These are phyloP conservation scores for Suillus paluster DNA, from an alignment of 768 basidiomycete genomes.

Conservation along the genomic window DNA sequence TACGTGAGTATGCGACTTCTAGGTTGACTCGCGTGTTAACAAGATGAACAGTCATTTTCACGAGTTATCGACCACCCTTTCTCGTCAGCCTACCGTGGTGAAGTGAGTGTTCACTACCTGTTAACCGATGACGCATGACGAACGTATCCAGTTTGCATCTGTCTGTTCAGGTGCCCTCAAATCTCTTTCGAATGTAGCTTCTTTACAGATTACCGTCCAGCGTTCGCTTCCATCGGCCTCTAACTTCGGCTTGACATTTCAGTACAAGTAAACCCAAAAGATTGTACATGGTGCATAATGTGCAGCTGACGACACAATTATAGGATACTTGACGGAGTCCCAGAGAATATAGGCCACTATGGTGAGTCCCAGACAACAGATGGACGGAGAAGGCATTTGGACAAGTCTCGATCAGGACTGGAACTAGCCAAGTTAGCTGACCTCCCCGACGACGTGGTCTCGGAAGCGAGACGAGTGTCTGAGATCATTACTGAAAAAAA, in stretches of 20 bases:
- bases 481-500: slow-evolving; percentile 61
- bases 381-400: neutral
- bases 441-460: slow-evolving; percentile 72
- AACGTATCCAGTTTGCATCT: slow-evolving; percentile 68
- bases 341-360: slow-evolving; percentile 69
- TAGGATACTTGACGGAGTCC: slow-evolving; percentile 77
- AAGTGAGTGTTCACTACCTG: slow-evolving; percentile 53
- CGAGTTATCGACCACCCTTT: slow-evolving; percentile 79
- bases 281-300: neutral
- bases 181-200: neutral
- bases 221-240: slow-evolving; percentile 54
- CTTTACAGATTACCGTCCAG: slow-evolving; percentile 37
- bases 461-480: slow-evolving; percentile 65
- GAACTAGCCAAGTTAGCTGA: slow-evolving; percentile 90
- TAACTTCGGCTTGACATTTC: slow-evolving; percentile 72
- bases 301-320: neutral
- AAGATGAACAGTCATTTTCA: slow-evolving; percentile 64
- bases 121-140: neutral
- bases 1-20: slow-evolving; percentile 54
- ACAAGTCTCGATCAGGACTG: slow-evolving; percentile 58
- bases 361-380: slow-evolving; percentile 45
- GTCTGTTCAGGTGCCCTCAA: slow-evolving; percentile 65
- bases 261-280: slow-evolving; percentile 63
- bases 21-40: slow-evolving; percentile 9
- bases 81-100: slow-evolving; percentile 76